Evolutionary conservation across 345 rosid species (phyloP).

Genomic region (Salix purpurea): DNA sequence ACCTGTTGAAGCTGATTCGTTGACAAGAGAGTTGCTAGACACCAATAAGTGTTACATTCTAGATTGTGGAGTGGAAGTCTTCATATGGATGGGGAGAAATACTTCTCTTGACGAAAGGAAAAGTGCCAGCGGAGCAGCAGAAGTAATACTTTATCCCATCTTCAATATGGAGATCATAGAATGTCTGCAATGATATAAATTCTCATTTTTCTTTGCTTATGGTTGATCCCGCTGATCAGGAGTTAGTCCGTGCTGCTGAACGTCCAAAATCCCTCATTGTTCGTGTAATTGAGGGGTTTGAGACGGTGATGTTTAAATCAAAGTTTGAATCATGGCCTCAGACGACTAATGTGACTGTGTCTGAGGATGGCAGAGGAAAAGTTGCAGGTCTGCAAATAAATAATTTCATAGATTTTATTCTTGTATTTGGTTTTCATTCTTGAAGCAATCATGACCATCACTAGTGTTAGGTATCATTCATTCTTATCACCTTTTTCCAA

Average conservation of each 20-base stretch:
- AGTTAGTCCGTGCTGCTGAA: conserved; percentile 49
- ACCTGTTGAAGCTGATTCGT: conserved; percentile 60
- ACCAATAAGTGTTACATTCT: conserved; percentile 81
- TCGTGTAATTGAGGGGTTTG: conserved; percentile 50
- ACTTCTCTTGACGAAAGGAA: conserved; percentile 86
- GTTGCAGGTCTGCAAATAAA: conserved; percentile 67
- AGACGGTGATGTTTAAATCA: conserved; percentile 80
- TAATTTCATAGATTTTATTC: conserved; percentile 1
- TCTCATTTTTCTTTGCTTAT: neutral
- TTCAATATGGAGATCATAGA: neutral
- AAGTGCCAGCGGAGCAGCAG: conserved; percentile 75
- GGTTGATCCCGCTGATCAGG: conserved; percentile 37
- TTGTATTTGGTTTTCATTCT: conserved; percentile 9
- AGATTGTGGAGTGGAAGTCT: conserved; percentile 81
- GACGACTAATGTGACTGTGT: conserved; percentile 53
- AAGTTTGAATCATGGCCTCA: conserved; percentile 93
- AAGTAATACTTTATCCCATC: conserved; percentile 41
- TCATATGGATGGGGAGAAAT: conserved; percentile 93
- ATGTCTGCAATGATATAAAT: too few species aligned
- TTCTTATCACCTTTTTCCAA: too few species aligned
- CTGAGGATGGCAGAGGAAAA: conserved; percentile 97
- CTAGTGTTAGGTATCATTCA: neutral
- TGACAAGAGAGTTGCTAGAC: conserved; percentile 68
- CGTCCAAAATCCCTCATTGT: conserved; percentile 48
- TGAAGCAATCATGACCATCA: neutral